Evolutionary conservation across 116 monocot species (phyloP).

Genomic region (Iris pallida): DNA sequence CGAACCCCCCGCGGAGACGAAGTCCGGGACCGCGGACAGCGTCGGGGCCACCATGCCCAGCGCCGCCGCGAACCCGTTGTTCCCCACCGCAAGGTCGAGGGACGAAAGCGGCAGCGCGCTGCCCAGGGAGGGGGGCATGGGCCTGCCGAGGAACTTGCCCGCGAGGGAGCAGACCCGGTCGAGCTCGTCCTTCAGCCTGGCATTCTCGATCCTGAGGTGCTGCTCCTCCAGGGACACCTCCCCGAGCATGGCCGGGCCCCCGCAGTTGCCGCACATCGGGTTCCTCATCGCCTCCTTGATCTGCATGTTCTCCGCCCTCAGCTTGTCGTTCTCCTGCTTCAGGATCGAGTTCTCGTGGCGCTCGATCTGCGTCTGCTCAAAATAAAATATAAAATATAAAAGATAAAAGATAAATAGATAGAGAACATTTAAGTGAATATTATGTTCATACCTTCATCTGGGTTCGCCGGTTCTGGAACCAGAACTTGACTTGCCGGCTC

Average conservation of each 20-base stretch:
- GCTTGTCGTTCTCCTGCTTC: constrained; percentile 87
- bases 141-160: constrained; percentile 67
- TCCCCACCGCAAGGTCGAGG: constrained; percentile 54
- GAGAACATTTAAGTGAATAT: too few species aligned
- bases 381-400: background rate
- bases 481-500: constrained; percentile 91
- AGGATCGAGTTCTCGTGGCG: constrained; percentile 88
- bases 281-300: constrained; percentile 77
- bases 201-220: constrained; percentile 85
- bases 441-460: constrained; percentile 81
- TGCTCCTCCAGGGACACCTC: constrained; percentile 84
- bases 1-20: constrained; percentile 14
- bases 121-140: constrained; percentile 31
- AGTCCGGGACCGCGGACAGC: constrained; percentile 25
- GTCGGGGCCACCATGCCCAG: constrained; percentile 21
- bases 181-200: constrained; percentile 88
- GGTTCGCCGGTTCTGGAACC: constrained; percentile 96
- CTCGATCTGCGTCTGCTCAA: constrained; percentile 78
- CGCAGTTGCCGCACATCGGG: constrained; percentile 83
- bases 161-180: constrained; percentile 75
- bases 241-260: constrained; percentile 71
- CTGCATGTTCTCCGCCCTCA: constrained; percentile 77
- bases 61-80: constrained; percentile 22
- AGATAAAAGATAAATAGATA: too few species aligned
- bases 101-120: constrained; percentile 26